These are phyloP conservation scores for Alternaria conjuncta DNA, from an alignment of 2,329 filamentous ascomycete genomes.

Conservation along the genomic window DNA sequence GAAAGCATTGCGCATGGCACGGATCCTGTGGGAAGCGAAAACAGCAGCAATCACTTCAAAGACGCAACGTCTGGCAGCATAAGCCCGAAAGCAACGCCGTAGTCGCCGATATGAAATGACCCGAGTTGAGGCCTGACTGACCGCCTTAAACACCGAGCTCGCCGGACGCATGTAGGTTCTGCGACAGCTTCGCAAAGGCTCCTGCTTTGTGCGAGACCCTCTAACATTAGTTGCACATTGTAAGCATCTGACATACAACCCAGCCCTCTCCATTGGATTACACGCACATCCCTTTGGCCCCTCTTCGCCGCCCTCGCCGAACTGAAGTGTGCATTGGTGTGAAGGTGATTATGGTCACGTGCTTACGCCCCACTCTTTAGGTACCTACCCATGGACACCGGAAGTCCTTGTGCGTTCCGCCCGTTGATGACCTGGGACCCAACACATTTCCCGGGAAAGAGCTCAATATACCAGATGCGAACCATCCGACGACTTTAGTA, in stretches of 20 bases:
- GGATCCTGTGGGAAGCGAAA: conserved; percentile 3
- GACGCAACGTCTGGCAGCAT: background rate
- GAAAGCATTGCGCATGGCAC: conserved; percentile 15
- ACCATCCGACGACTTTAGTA: background rate
- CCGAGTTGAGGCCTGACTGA: background rate
- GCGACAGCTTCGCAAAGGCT: background rate
- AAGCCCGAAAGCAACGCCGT: conserved; percentile 3
- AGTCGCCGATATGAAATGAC: background rate
- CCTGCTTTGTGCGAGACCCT: background rate
- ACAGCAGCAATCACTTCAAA: conserved; percentile 1
- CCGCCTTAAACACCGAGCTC: background rate
- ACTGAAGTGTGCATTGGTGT: background rate
- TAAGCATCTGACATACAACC: background rate
- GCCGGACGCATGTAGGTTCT: background rate
- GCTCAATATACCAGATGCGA: background rate
- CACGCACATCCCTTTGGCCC: background rate
- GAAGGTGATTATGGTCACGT: background rate
- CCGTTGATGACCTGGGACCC: background rate
- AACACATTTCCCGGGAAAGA: background rate
- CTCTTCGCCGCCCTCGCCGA: background rate
- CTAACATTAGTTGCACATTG: background rate
- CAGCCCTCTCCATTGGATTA: too few species aligned
- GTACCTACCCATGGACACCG: background rate
- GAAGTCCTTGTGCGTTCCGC: background rate
- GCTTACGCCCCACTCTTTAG: background rate